A percentile compares a stretch with the other conserved stretches of the same genome.
These are phyloP conservation scores for Puccinia novopanici DNA, from an alignment of 1,284 basidiomycete species.

Conservation along the genomic window DNA sequence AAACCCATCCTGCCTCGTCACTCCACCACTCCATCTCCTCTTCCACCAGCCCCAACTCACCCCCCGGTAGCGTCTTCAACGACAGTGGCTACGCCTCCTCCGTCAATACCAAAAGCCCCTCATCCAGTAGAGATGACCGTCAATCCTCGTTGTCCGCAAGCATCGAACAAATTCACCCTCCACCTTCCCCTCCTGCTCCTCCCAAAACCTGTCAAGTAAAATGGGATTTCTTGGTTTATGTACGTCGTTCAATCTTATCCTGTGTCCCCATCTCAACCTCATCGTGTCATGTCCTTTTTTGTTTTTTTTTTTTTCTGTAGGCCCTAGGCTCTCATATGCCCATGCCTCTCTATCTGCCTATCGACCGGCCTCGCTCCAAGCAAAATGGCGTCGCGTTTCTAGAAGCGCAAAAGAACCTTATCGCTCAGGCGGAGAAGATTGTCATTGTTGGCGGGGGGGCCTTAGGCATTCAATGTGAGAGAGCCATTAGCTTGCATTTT, in stretches of 20 bases:
- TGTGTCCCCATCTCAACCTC: neutral
- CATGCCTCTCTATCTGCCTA: conserved; percentile 13
- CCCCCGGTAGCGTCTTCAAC: neutral
- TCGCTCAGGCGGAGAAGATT: conserved; percentile 14
- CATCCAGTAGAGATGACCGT: no score
- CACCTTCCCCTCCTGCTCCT: neutral
- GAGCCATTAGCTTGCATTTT: neutral
- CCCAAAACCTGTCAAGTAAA: conserved; percentile 6
- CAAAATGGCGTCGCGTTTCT: conserved; percentile 25
- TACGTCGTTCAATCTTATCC: neutral
- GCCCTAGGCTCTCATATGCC: conserved; percentile 44
- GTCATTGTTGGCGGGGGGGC: conserved; percentile 46
- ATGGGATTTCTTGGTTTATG: conserved; percentile 50
- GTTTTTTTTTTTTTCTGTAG: neutral
- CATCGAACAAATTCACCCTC: conserved; percentile 17
- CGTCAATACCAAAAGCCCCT: neutral
- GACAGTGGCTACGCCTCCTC: conserved; percentile 42
- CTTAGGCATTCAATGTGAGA: conserved; percentile 44
- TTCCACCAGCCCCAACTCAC: neutral
- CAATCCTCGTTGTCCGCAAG: neutral
- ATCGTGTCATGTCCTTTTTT: neutral
- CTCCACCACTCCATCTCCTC: neutral
- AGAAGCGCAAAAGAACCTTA: conserved; percentile 4
- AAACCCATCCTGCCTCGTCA: neutral
- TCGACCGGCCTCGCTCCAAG: conserved; percentile 11